These are phyloP conservation scores for Paramecium biaurelia DNA, from an alignment of 73 alveolate species.

Conservation along the genomic window DNA sequence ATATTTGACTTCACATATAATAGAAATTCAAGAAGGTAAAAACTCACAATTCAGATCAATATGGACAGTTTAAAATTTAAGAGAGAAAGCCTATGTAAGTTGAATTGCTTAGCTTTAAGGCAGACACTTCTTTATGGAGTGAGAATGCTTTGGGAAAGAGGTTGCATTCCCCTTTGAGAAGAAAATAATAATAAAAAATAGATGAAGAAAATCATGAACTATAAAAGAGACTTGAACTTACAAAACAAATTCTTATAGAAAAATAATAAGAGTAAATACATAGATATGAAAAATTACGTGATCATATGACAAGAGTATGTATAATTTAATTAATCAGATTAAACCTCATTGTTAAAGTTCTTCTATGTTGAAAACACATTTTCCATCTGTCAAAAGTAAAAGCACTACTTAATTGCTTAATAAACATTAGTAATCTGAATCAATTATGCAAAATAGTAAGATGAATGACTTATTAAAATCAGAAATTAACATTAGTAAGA, in stretches of 20 bases:
- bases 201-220: slow-evolving; percentile 32
- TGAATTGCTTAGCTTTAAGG: neutral
- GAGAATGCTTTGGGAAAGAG: neutral
- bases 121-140: slow-evolving; percentile 16
- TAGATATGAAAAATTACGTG: neutral
- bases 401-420: slow-evolving; percentile 6
- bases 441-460: neutral
- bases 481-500: slow-evolving; percentile 6
- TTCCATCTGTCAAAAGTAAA: neutral
- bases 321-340: neutral
- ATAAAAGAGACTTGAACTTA: neutral
- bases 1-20: neutral
- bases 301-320: slow-evolving; percentile 44
- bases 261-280: slow-evolving; percentile 30
- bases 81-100: slow-evolving; percentile 22
- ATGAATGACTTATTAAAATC: neutral
- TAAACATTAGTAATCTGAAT: neutral
- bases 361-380: neutral
- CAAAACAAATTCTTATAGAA: neutral
- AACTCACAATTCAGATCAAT: slow-evolving; percentile 36
- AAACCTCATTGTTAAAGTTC: neutral
- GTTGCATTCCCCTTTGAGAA: slow-evolving; percentile 39
- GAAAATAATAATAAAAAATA: neutral
- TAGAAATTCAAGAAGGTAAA: slow-evolving; percentile 27
- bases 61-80: slow-evolving; percentile 18